Evolutionary conservation across 176 grass and related monocot genomes (phyloP).

Genomic region (Secale cereale): DNA sequence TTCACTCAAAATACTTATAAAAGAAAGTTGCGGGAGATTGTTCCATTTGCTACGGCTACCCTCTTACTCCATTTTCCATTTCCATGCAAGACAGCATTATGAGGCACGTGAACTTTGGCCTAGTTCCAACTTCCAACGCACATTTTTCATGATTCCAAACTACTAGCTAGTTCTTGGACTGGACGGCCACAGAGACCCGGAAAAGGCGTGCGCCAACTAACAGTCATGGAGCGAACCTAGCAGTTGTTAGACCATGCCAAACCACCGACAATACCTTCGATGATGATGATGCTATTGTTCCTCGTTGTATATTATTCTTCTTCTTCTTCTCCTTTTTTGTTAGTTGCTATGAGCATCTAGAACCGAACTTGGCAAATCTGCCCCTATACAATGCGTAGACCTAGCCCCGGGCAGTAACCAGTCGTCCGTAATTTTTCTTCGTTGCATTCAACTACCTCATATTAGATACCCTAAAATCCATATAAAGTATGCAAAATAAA

Average conservation of each 20-base stretch:
- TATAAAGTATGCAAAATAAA: too few relatives aligned
- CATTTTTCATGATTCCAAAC: too few relatives aligned
- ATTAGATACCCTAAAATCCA: too few relatives aligned
- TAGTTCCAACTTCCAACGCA: too few relatives aligned
- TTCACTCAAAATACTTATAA: too few relatives aligned
- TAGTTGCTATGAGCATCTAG: too few relatives aligned
- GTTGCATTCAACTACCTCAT: too few relatives aligned
- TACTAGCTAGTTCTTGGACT: not conserved
- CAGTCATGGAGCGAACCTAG: not conserved
- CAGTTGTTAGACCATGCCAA: slow-evolving; percentile 24
- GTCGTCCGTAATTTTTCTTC: too few relatives aligned
- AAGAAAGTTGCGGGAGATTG: not conserved
- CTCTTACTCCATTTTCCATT: not conserved
- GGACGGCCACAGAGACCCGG: not conserved
- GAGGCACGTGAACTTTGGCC: not conserved
- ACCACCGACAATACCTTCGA: not conserved
- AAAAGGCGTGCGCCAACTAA: slow-evolving; percentile 23
- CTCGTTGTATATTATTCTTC: not conserved
- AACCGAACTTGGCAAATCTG: too few relatives aligned
- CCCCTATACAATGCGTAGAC: too few relatives aligned
- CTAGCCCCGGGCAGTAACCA: too few relatives aligned
- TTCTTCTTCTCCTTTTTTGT: not conserved
- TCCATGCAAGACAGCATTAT: not conserved
- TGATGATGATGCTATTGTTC: not conserved
- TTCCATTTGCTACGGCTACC: not conserved